These are phyloP conservation scores for Hyphopichia pseudoburtonii DNA, from an alignment of 1,139 yeast species.

Conservation along the genomic window DNA sequence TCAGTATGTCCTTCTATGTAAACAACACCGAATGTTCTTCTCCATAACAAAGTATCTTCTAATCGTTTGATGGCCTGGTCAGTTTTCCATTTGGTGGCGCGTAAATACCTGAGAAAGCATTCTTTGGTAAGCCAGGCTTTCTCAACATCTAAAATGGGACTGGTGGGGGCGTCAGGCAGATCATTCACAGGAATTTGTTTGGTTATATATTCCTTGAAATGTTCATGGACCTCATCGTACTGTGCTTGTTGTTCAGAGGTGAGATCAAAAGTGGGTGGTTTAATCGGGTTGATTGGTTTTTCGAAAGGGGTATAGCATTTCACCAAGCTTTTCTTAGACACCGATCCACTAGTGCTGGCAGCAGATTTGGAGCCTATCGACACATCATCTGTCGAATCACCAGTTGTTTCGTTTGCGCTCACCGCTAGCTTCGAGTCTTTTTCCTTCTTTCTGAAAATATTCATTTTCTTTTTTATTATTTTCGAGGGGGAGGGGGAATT, in stretches of 20 bases:
- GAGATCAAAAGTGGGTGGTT: slow-evolving; percentile 29
- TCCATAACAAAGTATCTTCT: slow-evolving; percentile 79
- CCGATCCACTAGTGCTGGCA: slow-evolving; percentile 11
- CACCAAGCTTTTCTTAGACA: slow-evolving; percentile 15
- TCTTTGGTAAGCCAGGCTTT: slow-evolving; percentile 90
- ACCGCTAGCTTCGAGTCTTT: background rate
- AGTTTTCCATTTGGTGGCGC: slow-evolving; percentile 89
- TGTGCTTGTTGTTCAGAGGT: slow-evolving; percentile 28
- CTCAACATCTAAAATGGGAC: slow-evolving; percentile 50
- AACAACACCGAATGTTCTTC: slow-evolving; percentile 86
- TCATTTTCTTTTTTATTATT: slow-evolving; percentile 10
- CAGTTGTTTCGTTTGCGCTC: background rate
- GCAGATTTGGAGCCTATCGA: slow-evolving; percentile 18
- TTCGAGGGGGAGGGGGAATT: background rate
- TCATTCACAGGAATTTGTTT: slow-evolving; percentile 25
- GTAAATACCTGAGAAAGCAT: slow-evolving; percentile 78
- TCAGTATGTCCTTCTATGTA: slow-evolving; percentile 47
- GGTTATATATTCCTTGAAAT: slow-evolving; percentile 22
- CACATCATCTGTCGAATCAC: slow-evolving; percentile 7
- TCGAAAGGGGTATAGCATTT: slow-evolving; percentile 44
- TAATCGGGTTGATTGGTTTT: slow-evolving; percentile 36
- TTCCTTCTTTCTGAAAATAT: slow-evolving; percentile 19
- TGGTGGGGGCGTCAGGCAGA: slow-evolving; percentile 17
- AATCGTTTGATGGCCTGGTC: slow-evolving; percentile 72
- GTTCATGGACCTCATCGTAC: slow-evolving; percentile 24